Conservation (phyloP, 2,329 filamentous ascomycete species). For the Pseudopithomyces maydicus region DNA sequence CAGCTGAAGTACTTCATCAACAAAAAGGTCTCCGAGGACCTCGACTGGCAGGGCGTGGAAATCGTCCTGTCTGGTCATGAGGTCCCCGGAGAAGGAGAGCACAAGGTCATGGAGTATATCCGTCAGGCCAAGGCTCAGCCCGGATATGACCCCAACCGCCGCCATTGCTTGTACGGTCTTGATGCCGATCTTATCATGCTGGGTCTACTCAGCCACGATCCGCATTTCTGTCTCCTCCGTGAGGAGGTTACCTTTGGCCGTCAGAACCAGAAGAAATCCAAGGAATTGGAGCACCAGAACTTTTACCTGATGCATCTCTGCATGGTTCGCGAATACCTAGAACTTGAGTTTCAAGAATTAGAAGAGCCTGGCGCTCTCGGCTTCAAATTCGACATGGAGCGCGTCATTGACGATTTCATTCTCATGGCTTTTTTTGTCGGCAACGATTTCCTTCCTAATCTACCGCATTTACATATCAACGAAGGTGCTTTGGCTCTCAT, state of each 20-base stretch:
- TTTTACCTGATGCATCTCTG: conserved; percentile 97
- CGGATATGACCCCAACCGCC: conserved; percentile 87
- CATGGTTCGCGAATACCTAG: conserved; percentile 95
- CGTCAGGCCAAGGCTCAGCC: conserved; percentile 95
- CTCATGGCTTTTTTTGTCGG: conserved; percentile 99
- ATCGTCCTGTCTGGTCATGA: conserved; percentile 97
- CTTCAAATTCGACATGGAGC: conserved; percentile 90
- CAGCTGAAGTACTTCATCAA: conserved; percentile 98
- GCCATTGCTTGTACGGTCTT: conserved; percentile 95
- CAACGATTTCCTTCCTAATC: conserved; percentile 97
- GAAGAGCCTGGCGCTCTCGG: conserved; percentile 72
- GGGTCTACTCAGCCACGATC: conserved; percentile 94
- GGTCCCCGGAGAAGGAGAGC: conserved; percentile 95
- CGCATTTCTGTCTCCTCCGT: conserved; percentile 94
- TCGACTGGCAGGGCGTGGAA: conserved; percentile 96
- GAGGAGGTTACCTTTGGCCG: conserved; percentile 98
- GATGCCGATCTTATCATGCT: conserved; percentile 99
- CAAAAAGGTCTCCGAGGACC: conserved; percentile 97
- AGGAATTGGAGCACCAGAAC: conserved; percentile 97
- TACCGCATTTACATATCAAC: conserved; percentile 96
- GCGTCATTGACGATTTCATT: conserved; percentile 98
- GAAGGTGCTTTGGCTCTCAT: conserved; percentile 95
- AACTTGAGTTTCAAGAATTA: conserved; percentile 94
- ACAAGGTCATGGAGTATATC: conserved; percentile 99
- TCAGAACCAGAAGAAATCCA: conserved; percentile 83